A percentile compares a stretch with the other conserved stretches of the same genome.
Evolutionary conservation across 1,139 yeast genomes (phyloP).

Genomic region (Blastobotrys raffinosifermentans): DNA sequence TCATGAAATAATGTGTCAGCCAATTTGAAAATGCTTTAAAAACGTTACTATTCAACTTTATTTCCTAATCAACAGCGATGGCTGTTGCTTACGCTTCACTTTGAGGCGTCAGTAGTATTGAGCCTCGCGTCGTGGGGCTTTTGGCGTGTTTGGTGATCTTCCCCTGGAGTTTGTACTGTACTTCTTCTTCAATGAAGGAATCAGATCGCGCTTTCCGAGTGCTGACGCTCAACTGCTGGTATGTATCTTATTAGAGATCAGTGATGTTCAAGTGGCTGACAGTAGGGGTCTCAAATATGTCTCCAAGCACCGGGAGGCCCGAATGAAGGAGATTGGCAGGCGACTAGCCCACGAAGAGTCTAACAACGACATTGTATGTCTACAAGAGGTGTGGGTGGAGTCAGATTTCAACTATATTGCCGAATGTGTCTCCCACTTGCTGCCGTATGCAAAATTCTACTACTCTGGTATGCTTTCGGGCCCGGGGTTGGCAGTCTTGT

Average conservation of each 20-base stretch:
- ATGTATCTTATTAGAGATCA: constrained; percentile 3
- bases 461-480: constrained; percentile 85
- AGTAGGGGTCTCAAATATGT: constrained; percentile 79
- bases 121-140: too few relatives aligned
- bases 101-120: too few relatives aligned
- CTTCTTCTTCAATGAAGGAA: too few relatives aligned
- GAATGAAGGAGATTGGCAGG: constrained; percentile 72
- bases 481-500: constrained; percentile 83
- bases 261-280: background rate
- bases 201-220: constrained; percentile 7
- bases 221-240: constrained; percentile 14
- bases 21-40: too few relatives aligned
- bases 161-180: too few relatives aligned
- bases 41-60: too few relatives aligned
- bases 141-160: too few relatives aligned
- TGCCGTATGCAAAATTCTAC: constrained; percentile 65
- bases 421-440: constrained; percentile 39
- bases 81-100: too few relatives aligned
- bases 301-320: constrained; percentile 56
- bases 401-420: constrained; percentile 71
- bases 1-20: too few relatives aligned
- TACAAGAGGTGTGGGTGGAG: constrained; percentile 91
- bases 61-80: too few relatives aligned
- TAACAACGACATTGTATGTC: constrained; percentile 74
- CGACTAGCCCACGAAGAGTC: constrained; percentile 45